phyloP scores from a whole-genome alignment of 768 basidiomycete species.

The Fomitopsis serialis region DNA sequence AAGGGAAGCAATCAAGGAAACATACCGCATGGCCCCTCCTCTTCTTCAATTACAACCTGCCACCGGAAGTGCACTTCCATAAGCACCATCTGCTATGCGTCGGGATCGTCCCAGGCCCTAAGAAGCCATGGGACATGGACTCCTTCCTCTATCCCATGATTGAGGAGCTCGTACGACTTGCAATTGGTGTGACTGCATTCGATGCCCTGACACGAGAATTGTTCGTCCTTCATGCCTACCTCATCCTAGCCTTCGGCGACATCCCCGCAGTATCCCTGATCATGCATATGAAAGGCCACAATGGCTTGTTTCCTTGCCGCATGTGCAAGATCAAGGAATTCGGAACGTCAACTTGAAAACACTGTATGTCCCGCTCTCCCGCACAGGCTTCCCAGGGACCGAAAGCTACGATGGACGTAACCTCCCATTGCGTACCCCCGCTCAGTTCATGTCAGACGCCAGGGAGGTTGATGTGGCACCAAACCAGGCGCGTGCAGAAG shows the following conservation, averaged over 20 bases:
- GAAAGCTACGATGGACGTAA: no score
- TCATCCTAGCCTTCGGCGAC: conserved; percentile 20
- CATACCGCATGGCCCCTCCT: conserved; percentile 35
- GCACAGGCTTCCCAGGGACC: no score
- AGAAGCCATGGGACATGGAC: conserved; percentile 21
- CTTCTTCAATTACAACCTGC: conserved; percentile 36
- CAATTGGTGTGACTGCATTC: conserved; percentile 15
- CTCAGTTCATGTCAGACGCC: no score
- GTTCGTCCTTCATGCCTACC: conserved; percentile 20
- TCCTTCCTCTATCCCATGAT: conserved; percentile 24
- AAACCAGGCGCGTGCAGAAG: background rate
- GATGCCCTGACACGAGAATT: conserved; percentile 4
- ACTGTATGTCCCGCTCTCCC: no score
- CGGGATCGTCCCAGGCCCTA: conserved; percentile 23
- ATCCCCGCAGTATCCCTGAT: conserved; percentile 23
- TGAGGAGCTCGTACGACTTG: conserved; percentile 18
- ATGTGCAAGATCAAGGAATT: no score
- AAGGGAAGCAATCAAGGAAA: conserved; percentile 13
- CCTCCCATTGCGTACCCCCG: no score
- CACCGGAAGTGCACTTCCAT: conserved; percentile 25
- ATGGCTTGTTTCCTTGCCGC: conserved; percentile 19
- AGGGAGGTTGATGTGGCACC: conserved; percentile 7
- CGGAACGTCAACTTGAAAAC: no score
- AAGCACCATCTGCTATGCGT: conserved; percentile 9
- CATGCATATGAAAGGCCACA: conserved; percentile 24